Base-by-base conservation (phyloP, 805 yeast genomes). In the Monosporozyma aquatica region DNA sequence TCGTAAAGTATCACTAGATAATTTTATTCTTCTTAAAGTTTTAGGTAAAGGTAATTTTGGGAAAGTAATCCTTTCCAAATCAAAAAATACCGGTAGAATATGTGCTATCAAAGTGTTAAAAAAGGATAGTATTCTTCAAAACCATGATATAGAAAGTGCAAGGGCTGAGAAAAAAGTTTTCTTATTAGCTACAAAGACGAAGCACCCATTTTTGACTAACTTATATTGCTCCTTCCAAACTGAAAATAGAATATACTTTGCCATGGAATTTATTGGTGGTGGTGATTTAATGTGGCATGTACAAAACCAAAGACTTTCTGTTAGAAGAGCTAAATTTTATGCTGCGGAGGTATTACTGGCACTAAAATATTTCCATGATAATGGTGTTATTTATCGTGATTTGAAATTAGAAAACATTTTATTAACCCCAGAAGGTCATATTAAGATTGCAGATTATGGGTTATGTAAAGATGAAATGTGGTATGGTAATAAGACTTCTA, bases 271-370 rank as follows among this genome's bases (percentile, higher is more conserved):
- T 59, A 82, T 92, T 40, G 80, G 94, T 17, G 99, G 98, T 45
- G 99, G 99, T 62, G 99, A 92, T 67, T 74, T 92, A 57, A 92
- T 92, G 98, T 89, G 96, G 95, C 99, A 92, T 62, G 94, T 92
- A 55, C 98, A 92, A 65, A 86, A 87, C 56, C 83, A 84, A 46
- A 75, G 90, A 55, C 83, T 92, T 57, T 80, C 95, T 2, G 82
- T 89, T 14, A 78, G 83, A 51, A 75, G 97, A 52, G 99, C 98
- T 8, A 94, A 92, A 64, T 92, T 89, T 59, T 92, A 92, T 62
- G 97, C 98, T 2, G 95, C 97, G 30, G 98, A 92, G 62, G 97
- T 92, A 2, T 70, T 90, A 48, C 67, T 92, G 42, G 97, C 95
- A 0, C 71, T 92, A 60, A 84, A 90, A 60, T 86, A 86, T 59